These are phyloP conservation scores for Calendula officinalis DNA, from an alignment of 129 eudicot species.

Conservation along the genomic window DNA sequence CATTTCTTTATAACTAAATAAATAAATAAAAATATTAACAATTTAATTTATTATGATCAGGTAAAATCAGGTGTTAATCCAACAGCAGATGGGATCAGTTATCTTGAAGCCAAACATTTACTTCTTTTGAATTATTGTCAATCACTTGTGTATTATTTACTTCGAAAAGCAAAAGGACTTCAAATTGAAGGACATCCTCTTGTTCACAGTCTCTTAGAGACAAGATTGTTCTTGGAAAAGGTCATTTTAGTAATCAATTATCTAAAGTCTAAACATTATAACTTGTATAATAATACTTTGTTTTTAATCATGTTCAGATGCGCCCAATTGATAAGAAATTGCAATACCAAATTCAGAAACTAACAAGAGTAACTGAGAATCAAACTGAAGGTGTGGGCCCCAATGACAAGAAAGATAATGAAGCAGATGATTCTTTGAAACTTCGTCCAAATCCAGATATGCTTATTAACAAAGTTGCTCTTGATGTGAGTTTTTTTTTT, in stretches of 20 bases:
- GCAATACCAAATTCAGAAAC: conserved; percentile 82
- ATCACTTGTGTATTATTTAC: conserved; percentile 84
- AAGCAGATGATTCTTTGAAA: conserved; percentile 63
- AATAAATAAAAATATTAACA: not conserved
- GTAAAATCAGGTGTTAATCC: conserved; percentile 69
- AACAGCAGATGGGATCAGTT: conserved; percentile 83
- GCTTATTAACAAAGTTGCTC: conserved; percentile 47
- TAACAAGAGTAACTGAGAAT: conserved; percentile 42
- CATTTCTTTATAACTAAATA: not conserved
- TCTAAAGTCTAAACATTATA: not conserved
- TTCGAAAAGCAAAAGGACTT: conserved; percentile 82
- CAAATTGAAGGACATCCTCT: conserved; percentile 88
- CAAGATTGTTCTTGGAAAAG: conserved; percentile 89
- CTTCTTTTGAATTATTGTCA: conserved; percentile 86
- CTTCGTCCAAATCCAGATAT: conserved; percentile 80
- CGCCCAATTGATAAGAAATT: conserved; percentile 84
- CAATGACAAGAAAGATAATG: conserved; percentile 42
- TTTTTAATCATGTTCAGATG: conserved; percentile 41
- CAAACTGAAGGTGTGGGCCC: conserved; percentile 32
- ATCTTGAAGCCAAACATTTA: conserved; percentile 87
- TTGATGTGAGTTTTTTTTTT: conserved; percentile 40
- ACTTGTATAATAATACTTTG: not conserved
- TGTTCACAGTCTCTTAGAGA: conserved; percentile 77
- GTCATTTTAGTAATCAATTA: conserved; percentile 17
- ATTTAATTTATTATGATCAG: conserved; percentile 31